Evolutionary conservation across 2,329 filamentous ascomycete genomes (phyloP), one percentile per base, ranked within the genome.

Genomic region (Alternaria triticina): DNA sequence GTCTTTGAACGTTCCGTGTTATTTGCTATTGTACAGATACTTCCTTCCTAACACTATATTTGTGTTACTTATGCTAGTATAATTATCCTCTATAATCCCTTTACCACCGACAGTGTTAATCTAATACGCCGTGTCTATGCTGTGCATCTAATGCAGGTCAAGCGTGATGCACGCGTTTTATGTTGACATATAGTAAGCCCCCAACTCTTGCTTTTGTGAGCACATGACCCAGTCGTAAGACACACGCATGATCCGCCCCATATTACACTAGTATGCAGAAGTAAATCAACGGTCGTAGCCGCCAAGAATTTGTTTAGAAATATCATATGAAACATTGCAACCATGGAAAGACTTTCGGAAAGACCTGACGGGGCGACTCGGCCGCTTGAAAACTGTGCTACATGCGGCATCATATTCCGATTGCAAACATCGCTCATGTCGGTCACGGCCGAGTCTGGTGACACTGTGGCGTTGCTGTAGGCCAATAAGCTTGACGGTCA

Each of bases 111-210:
- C 59, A 30, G 54, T 40, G 22, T 68, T 40, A 70, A 66, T 62
- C 61, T 67, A 67, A 71, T 72, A 44, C 69, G 70, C 70, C 70
- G 30, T 66, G 64, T 59, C 54, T 57, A 70, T 73, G 65, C 66
- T 61, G 25, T 55, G 36, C 72, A 74, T 72, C 70, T 70, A 74
- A 74, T 72, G 61, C 50, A 59, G 50, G 36, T 23, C 45, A 46
- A 51, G 13, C 50, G 30, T 52, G 22, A 13, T 50, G 8, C 1
- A 22, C 45, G 47, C 22, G 47, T 66, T 36, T 10, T 22, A 22
- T 22, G 20, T 22, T 22, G 4, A 22, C 20, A 22, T 22, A 22
- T 22, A 22, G 20, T 22, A 22, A 22, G 20, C 20, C 20, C 4
- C 20, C 4, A 22, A 22, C 20, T 22, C 20, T 22, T 22, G 20